Base-by-base conservation (phyloP, 352 stramenopile species). In the Thalassiosira allenii region DNA sequence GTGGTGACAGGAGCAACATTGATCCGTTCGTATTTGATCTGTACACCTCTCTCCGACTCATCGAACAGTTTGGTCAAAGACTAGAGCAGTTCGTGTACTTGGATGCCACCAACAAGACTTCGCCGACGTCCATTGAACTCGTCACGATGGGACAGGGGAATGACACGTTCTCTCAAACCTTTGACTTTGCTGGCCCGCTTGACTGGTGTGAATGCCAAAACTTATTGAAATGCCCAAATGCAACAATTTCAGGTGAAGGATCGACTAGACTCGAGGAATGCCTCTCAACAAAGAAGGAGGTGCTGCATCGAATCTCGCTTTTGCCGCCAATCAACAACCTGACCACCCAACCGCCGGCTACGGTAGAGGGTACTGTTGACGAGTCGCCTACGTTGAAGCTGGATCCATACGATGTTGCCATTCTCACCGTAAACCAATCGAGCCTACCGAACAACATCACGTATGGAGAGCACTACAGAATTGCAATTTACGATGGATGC, bases 401-500 rank as follows among this genome's bases (percentile, higher is more conserved):
- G 3, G 65, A 97, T 30, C 92, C 95, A 17, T 95, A 94, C 27
- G 96, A 98, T 43, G 95, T 98, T 66, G 94, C 93, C 0, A 83
- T 91, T 3, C 72, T 99, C 6, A 98, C 96, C 3, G 91, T 98
- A 32, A 96, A 99, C 87, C 93, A 97, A 34, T 96, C 91, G 3
- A 76, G 86, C 3, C 71, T 99, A 9, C 84, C 89, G 12, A 91
- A 88, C 14, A 99, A 99, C 76, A 89, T 98, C 62, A 99, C 96
- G 1, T 99, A 98, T 89, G 94, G 94, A 29, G 94, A 96, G 9
- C 96, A 99, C 87, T 99, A 98, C 84, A 88, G 96, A 83, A 91
- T 99, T 37, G 95, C 93, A 0, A 91, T 98, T 0, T 99, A 98
- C 81, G 87, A 95, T 41, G 91, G 97, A 83, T 99, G 97, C 83